phyloP scores from a whole-genome alignment of 768 basidiomycete genomes.

The Phylloporus sp. region DNA sequence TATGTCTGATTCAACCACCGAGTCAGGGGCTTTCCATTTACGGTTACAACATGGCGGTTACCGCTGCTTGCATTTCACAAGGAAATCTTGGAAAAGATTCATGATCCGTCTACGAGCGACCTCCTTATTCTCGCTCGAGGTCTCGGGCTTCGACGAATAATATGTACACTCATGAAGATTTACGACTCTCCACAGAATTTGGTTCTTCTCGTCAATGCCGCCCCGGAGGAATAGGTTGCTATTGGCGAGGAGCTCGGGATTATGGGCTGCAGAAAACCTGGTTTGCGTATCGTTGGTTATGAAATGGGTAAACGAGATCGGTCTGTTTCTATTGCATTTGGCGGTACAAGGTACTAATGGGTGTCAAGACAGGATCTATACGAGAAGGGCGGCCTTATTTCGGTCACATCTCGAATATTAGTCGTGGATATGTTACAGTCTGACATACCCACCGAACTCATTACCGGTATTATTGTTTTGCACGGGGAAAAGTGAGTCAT shows the following conservation, averaged over 20 bases:
- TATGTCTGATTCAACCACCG: neutral
- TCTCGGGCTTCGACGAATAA: conserved; percentile 76
- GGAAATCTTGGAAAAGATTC: conserved; percentile 60
- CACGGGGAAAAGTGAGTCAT: conserved; percentile 80
- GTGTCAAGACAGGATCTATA: conserved; percentile 72
- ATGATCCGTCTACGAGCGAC: conserved; percentile 72
- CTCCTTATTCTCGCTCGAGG: conserved; percentile 84
- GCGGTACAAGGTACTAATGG: conserved; percentile 7
- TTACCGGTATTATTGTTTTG: conserved; percentile 85
- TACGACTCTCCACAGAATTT: conserved; percentile 85
- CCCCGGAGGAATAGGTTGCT: conserved; percentile 82
- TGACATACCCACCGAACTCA: conserved; percentile 78
- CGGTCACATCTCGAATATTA: conserved; percentile 90
- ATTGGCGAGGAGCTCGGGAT: conserved; percentile 91
- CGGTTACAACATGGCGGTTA: conserved; percentile 19
- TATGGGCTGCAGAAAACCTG: conserved; percentile 87
- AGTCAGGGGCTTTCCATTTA: conserved; percentile 5
- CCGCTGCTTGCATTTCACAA: conserved; percentile 64
- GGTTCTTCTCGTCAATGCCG: conserved; percentile 80
- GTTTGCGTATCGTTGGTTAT: conserved; percentile 76
- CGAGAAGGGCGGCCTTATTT: conserved; percentile 82
- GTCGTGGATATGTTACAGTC: conserved; percentile 92
- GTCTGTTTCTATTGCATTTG: conserved; percentile 37
- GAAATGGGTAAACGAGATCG: conserved; percentile 79
- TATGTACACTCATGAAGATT: conserved; percentile 87